Conservation (phyloP, 306 rosid genomes). For the Cicer judaicum region DNA sequence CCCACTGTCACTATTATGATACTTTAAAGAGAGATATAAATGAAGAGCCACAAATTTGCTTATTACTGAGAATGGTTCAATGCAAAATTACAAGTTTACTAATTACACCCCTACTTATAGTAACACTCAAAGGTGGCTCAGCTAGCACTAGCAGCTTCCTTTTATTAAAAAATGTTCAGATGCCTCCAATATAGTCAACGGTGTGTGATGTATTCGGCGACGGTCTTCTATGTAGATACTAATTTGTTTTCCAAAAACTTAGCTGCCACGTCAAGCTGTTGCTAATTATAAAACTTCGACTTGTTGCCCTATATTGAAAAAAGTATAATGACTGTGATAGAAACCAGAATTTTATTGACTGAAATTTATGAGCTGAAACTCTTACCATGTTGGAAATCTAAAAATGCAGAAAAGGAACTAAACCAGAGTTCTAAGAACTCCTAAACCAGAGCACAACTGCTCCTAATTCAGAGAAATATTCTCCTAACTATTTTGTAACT, state of each 20-base stretch:
- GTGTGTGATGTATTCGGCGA: background rate
- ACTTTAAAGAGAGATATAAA: conserved; percentile 8
- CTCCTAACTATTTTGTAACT: too few relatives aligned
- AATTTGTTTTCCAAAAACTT: background rate
- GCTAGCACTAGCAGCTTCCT: background rate
- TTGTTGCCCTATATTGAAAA: too few relatives aligned
- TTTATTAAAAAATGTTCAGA: background rate
- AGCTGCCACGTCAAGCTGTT: background rate
- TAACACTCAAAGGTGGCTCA: background rate
- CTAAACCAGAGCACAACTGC: too few relatives aligned
- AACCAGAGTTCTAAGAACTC: too few relatives aligned
- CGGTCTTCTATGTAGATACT: background rate
- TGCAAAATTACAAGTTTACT: background rate
- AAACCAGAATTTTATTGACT: too few relatives aligned
- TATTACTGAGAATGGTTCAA: background rate
- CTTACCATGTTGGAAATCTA: too few relatives aligned
- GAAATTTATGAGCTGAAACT: too few relatives aligned
- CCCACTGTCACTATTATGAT: background rate
- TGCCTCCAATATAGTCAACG: background rate
- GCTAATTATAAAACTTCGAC: too few relatives aligned
- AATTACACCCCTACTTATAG: background rate
- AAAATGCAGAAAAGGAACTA: too few relatives aligned
- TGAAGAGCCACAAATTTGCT: background rate
- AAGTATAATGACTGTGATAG: too few relatives aligned
- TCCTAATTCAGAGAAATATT: too few relatives aligned